Base-by-base conservation (phyloP, 257 asterid genomes). In the Petunia axillaris region DNA sequence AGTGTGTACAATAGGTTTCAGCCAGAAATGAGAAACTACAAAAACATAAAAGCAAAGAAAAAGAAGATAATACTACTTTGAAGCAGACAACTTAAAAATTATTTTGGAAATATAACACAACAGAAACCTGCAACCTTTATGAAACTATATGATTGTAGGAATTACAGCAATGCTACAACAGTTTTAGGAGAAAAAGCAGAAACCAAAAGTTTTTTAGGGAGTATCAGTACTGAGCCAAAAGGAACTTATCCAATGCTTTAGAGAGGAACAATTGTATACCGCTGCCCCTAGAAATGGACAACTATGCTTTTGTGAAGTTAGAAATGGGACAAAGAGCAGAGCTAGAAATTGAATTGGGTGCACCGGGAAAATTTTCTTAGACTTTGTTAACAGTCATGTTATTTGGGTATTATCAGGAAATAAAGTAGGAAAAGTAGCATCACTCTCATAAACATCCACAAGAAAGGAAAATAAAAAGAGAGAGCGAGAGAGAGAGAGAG, bases 281-380 rank as follows among this genome's bases (percentile, higher is more conserved):
- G 48, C 7, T 48, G 62, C 35, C 77, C 44, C 44, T 35, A 50
- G 13, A 70, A 4, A 71, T 6, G 11, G 25, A 25, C n/a, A 71
- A 50, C 35, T 71, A 50, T 57, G 35, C 3, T 48, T 9, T 35
- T 25, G 41, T 71, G 77, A 71, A 50, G 62, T 71, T 48, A 25
- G 77, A 57, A 10, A 71, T 46, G 36, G 62, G 60, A 50, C 35
- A 0, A 44, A 48, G 16, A 50, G 44, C 44, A 50, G 25, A 48
- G 77, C 43, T 35, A 71, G 77, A 50, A 48, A 71, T 46, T 71
- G 44, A 48, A 71, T 71, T 71, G 25, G 44, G 44, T 71, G 35
- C 77, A 46, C 35, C 77, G 5, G 62, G 77, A 25, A 71, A 25
- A 46, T 8, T 4, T 46, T 70, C 76, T 70, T 70, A 46, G 58